phyloP scores from a whole-genome alignment of 192 early-diverging fungal species.

The Rhizophagus clarus region DNA sequence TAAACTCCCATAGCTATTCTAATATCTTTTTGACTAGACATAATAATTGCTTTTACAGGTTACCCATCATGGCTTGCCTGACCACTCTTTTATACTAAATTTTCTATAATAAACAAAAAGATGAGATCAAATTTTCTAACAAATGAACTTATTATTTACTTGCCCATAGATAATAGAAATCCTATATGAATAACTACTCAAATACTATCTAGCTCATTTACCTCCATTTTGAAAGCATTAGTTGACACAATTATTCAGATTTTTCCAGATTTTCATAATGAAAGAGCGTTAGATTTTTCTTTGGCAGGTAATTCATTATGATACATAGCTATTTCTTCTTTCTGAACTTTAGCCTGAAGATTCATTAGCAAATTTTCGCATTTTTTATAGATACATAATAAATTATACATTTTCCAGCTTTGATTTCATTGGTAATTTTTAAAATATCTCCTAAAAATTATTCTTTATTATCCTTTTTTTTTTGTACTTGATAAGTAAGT shows the following conservation, averaged over 20 bases:
- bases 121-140: no score
- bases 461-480: no score
- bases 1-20: no score
- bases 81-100: no score
- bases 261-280: no score
- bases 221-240: constrained; percentile 76
- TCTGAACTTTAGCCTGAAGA: constrained; percentile 50
- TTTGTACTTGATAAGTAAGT: constrained; percentile 72
- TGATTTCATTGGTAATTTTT: constrained; percentile 49
- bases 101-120: no score
- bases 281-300: constrained; percentile 1
- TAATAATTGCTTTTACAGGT: no score
- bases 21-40: no score
- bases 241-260: constrained; percentile 77
- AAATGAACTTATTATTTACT: not conserved
- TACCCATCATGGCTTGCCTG: no score
- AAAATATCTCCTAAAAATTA: constrained; percentile 20
- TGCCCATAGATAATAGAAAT: constrained; percentile 64
- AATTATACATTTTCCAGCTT: constrained; percentile 82
- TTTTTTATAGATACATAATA: constrained; percentile 79
- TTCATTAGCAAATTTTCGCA: constrained; percentile 83
- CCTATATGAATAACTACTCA: constrained; percentile 72
- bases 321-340: constrained; percentile 50
- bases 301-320: not conserved
- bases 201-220: constrained; percentile 72